Base-by-base conservation (phyloP, 2,329 filamentous ascomycete genomes). In the Diaporthe eres region DNA sequence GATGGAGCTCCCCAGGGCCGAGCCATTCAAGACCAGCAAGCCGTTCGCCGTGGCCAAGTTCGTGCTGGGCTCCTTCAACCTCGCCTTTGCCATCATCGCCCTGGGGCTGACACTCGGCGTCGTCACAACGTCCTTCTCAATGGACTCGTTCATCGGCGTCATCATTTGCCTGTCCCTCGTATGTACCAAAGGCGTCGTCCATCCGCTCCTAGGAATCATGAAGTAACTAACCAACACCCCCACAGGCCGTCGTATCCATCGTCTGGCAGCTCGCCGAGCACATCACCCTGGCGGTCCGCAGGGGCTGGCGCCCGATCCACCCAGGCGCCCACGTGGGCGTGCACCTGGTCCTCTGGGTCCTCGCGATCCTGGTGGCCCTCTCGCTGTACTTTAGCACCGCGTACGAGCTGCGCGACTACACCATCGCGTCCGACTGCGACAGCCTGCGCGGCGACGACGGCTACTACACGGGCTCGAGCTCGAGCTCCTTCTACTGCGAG, bases 321-420 rank as follows among this genome's bases (percentile, higher is more conserved):
- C 86, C 87, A 0, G 86, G 85, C 37, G 84, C 83, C 10, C 86
- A 88, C 63, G 84, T 88, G 47, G 85, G 80, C 71, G 55, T 86
- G 19, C 85, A 84, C 44, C 84, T 88, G 3, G 68, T 87, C 76
- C 80, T 88, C 73, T 87, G 85, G 83, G 77, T 88, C 9, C 74
- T 79, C 31, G 80, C 81, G n/a, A 61, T 79, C 51, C 39, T 81
- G 17, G 75, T 82, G 3, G 80, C 81, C n/a, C 82, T 87, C 5
- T 73, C 87, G 77, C 80, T 87, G 72, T 87, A 84, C 83, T 75
- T 87, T 4, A 72, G 78, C 39, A 79, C 82, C 19, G 68, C 79
- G 42, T 49, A 80, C 22, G 75, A 82, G 3, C 80, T 82, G 47
- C 80, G 77, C 61, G 58, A 82, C 34, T 76, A 82, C 60, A 71